Conservation (phyloP, 2,329 filamentous ascomycete species). For the Xylariaceae sp. region DNA sequence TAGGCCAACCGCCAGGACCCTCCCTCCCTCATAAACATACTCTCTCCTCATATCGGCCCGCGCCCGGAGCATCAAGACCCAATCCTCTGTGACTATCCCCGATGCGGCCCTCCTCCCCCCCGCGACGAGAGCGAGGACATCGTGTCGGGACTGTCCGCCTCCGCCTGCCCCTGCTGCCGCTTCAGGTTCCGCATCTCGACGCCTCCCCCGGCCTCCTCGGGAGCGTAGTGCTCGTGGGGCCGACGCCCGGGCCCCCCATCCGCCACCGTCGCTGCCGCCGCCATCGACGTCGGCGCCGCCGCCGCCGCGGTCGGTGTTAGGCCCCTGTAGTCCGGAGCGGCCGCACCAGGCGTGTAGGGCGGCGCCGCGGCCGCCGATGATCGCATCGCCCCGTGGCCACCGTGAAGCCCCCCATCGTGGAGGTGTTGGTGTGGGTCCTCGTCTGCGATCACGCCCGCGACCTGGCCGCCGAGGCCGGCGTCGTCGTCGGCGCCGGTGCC, state of each 20-base stretch:
- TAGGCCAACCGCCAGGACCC: no score
- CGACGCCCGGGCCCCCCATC: neutral
- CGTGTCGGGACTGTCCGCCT: slow-evolving; percentile 2
- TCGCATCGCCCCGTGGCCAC: neutral
- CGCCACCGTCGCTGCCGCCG: slow-evolving; percentile 2
- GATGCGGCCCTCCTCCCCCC: slow-evolving; percentile 7
- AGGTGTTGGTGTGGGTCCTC: neutral
- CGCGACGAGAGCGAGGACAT: slow-evolving; percentile 10
- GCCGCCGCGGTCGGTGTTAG: no score
- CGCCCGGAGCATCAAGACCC: no score
- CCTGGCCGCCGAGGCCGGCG: neutral
- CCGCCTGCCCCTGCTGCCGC: no score
- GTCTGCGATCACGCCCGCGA: neutral
- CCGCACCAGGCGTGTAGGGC: slow-evolving; percentile 10
- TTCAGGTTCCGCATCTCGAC: slow-evolving; percentile 7
- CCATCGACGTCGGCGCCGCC: no score
- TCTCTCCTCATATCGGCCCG: no score
- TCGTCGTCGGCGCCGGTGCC: neutral
- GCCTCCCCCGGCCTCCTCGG: no score
- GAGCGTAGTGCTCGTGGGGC: neutral
- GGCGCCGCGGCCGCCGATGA: slow-evolving; percentile 1
- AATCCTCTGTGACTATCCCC: no score
- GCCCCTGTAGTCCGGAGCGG: no score
- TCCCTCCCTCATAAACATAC: no score
- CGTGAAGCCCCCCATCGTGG: neutral